Evolutionary conservation across 768 basidiomycete species (phyloP).

Genomic region (Dioszegia aurantiaca): DNA sequence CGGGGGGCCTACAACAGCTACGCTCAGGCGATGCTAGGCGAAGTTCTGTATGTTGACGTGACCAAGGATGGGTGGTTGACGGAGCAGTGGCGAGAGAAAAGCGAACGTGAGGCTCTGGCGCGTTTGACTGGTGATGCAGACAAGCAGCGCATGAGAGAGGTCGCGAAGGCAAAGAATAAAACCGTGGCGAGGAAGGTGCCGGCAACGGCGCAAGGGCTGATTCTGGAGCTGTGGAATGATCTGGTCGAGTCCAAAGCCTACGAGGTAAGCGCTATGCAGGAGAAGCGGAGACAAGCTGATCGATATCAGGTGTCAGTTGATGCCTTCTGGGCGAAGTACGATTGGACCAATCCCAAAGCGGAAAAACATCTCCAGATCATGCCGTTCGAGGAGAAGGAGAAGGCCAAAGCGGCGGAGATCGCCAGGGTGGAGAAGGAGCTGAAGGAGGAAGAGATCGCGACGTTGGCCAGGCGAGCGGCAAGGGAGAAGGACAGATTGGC

Average conservation of each 20-base stretch:
- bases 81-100: conserved; percentile 39
- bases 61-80: conserved; percentile 46
- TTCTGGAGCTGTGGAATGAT: conserved; percentile 43
- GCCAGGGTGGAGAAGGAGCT: conserved; percentile 8
- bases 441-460: conserved; percentile 11
- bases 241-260: conserved; percentile 26
- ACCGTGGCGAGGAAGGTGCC: conserved; percentile 28
- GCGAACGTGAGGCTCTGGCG: conserved; percentile 39
- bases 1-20: conserved; percentile 44
- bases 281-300: no score
- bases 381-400: conserved; percentile 16
- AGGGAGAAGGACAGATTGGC: conserved; percentile 7
- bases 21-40: conserved; percentile 27
- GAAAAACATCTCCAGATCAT: conserved; percentile 21
- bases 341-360: conserved; percentile 39
- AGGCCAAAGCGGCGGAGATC: conserved; percentile 5
- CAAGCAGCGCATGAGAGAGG: conserved; percentile 18
- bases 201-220: conserved; percentile 23
- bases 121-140: conserved; percentile 34
- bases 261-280: no score
- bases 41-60: conserved; percentile 37
- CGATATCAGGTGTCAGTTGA: conserved; percentile 25
- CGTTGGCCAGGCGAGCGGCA: not conserved
- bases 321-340: conserved; percentile 40
- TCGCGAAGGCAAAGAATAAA: conserved; percentile 8